Conservation (phyloP, 306 rosid species). For the Boehmeria nivea region DNA sequence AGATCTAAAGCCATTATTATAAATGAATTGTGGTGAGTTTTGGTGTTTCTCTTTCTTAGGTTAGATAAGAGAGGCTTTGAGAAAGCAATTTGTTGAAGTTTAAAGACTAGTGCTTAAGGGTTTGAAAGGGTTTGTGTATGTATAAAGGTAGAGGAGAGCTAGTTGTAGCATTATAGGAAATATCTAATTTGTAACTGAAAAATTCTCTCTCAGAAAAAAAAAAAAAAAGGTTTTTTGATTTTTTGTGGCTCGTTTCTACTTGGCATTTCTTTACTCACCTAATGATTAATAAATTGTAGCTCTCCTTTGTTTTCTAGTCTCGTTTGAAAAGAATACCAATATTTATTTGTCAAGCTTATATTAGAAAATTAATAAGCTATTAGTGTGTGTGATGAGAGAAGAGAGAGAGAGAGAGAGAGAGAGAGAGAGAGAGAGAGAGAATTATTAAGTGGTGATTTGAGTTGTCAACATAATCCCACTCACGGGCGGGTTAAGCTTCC, state of each 20-base stretch:
- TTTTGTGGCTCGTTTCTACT: constrained; percentile 1
- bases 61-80: too few relatives aligned
- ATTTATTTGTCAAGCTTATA: not conserved
- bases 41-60: constrained; percentile 16
- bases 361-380: too few relatives aligned
- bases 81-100: constrained; percentile 29
- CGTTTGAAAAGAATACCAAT: not conserved
- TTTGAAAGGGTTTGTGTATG: constrained; percentile 27
- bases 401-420: not conserved
- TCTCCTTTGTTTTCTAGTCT: constrained; percentile 16
- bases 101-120: constrained; percentile 31
- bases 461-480: constrained; percentile 9
- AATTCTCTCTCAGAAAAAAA: not conserved
- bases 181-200: not conserved
- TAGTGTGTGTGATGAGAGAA: too few relatives aligned
- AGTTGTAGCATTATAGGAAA: constrained; percentile 1
- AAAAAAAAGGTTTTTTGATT: not conserved
- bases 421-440: not conserved
- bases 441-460: not conserved
- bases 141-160: constrained; percentile 19
- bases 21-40: constrained; percentile 4
- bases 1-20: constrained; percentile 61
- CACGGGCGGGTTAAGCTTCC: constrained; percentile 11
- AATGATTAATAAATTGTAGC: constrained; percentile 21
- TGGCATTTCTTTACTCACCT: not conserved